Percentiles rank a stretch among this genome's conserved stretches.
Evolutionary conservation across 805 yeast genomes (phyloP).

Genomic region (Teunomyces kruisii): DNA sequence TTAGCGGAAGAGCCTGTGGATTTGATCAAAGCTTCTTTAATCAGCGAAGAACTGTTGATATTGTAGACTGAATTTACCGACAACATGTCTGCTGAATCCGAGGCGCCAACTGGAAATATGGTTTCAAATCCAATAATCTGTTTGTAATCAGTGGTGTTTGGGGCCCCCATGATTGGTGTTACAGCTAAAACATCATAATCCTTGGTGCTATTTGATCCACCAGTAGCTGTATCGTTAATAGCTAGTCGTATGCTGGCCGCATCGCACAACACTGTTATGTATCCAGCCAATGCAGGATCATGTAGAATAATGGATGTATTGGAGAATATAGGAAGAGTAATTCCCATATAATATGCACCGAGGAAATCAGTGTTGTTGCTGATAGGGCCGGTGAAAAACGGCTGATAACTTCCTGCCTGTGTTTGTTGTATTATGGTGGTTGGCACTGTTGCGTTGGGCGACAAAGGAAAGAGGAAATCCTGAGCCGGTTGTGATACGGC

Average conservation of each 20-base stretch:
- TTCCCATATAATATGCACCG: constrained; percentile 57
- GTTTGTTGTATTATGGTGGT: constrained; percentile 18
- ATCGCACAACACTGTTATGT: constrained; percentile 54
- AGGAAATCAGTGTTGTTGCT: constrained; percentile 31
- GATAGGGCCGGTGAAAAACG: constrained; percentile 65
- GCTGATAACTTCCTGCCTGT: constrained; percentile 4
- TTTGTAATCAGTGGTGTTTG: constrained; percentile 23
- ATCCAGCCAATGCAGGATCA: constrained; percentile 67
- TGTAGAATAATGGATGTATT: constrained; percentile 66
- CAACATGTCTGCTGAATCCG: constrained; percentile 7
- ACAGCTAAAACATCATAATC: constrained; percentile 35
- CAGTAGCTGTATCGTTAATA: constrained; percentile 18
- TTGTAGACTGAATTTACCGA: constrained; percentile 23
- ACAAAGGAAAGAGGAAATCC: constrained; percentile 50
- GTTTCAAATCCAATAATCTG: constrained; percentile 48
- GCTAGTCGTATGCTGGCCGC: constrained; percentile 34
- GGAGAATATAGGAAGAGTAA: constrained; percentile 74
- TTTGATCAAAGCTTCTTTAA: constrained; percentile 26
- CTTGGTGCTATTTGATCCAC: constrained; percentile 6
- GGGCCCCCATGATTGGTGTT: constrained; percentile 26
- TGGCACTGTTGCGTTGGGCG: constrained; percentile 45
- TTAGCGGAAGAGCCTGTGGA: constrained; percentile 30
- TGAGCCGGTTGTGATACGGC: constrained; percentile 27
- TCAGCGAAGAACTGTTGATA: constrained; percentile 27
- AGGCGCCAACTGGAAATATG: constrained; percentile 26